Conservation (phyloP, 2,329 filamentous ascomycete species). For the Cytospora piceae region DNA sequence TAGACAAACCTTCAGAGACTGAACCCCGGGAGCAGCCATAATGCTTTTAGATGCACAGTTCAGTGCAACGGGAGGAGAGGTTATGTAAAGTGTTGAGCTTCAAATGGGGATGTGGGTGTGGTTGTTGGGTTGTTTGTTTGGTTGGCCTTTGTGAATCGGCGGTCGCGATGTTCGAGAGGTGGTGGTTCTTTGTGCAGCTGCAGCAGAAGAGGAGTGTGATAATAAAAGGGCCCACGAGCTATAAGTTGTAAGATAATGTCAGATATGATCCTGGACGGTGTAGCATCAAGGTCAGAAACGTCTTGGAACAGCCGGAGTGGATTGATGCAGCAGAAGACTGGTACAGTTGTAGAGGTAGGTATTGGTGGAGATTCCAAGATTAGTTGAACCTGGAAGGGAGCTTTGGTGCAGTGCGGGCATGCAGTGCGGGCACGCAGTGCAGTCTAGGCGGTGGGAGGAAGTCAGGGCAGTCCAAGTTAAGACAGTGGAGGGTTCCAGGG, state of each 20-base stretch:
- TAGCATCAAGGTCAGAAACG: slow-evolving; percentile 46
- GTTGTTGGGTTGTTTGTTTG: slow-evolving; percentile 19
- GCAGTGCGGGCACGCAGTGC: background rate
- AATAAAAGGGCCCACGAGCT: slow-evolving; percentile 18
- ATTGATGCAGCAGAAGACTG: slow-evolving; percentile 44
- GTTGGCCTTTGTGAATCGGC: slow-evolving; percentile 4
- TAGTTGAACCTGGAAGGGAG: background rate
- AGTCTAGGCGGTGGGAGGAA: background rate
- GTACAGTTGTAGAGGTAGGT: slow-evolving; percentile 7
- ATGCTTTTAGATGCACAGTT: slow-evolving; percentile 44
- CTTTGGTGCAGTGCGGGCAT: background rate
- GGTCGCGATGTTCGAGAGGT: background rate
- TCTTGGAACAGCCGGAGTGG: slow-evolving; percentile 43
- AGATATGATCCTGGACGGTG: slow-evolving; percentile 32
- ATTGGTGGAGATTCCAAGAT: slow-evolving; percentile 1
- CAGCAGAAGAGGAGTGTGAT: slow-evolving; percentile 10
- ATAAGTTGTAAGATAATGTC: slow-evolving; percentile 15
- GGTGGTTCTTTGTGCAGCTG: slow-evolving; percentile 16
- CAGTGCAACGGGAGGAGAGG: slow-evolving; percentile 8
- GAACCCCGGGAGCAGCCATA: slow-evolving; percentile 84
- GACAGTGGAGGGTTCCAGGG: slow-evolving; percentile 30
- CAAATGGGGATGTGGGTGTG: slow-evolving; percentile 13
- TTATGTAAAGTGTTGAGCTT: slow-evolving; percentile 24
- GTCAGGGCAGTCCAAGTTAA: background rate
- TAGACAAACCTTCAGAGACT: slow-evolving; percentile 81